Conservation (phyloP, 148 eudicot species). For the Mesembryanthemum crystallinum region DNA sequence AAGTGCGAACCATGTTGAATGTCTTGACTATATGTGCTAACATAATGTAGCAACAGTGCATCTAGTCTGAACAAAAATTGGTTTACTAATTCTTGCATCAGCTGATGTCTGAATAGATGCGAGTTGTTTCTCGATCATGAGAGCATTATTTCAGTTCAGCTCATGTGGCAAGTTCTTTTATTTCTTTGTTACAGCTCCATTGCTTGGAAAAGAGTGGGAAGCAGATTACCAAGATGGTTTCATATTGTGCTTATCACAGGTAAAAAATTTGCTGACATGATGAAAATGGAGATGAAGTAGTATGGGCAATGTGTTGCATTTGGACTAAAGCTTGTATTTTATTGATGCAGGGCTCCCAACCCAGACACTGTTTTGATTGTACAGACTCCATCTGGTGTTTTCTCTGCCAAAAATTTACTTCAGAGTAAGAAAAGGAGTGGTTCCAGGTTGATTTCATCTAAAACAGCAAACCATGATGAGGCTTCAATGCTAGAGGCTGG, state of each 20-base stretch:
- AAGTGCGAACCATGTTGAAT: neutral
- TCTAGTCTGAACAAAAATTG: neutral
- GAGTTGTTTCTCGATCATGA: neutral
- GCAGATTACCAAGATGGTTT: conserved; percentile 87
- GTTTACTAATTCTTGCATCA: neutral
- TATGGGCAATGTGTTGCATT: conserved; percentile 5
- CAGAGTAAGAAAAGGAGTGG: conserved; percentile 61
- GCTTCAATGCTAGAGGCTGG: conserved; percentile 36
- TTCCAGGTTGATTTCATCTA: conserved; percentile 80
- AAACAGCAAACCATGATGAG: conserved; percentile 56
- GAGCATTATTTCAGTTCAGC: neutral
- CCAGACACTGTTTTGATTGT: conserved; percentile 87
- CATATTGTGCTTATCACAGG: conserved; percentile 97
- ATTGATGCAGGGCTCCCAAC: conserved; percentile 79
- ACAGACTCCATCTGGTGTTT: conserved; percentile 76
- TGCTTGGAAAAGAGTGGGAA: conserved; percentile 86
- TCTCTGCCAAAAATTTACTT: conserved; percentile 77
- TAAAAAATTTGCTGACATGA: conserved; percentile 17
- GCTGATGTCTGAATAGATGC: neutral
- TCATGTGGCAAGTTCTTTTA: conserved; percentile 11
- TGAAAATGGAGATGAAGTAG: neutral
- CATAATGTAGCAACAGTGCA: neutral
- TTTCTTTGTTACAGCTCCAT: conserved; percentile 60
- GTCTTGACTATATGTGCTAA: neutral
- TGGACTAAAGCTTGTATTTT: conserved; percentile 16